Evolutionary conservation across 176 grass and related monocot species (phyloP).

Genomic region (Paspalum notatum): DNA sequence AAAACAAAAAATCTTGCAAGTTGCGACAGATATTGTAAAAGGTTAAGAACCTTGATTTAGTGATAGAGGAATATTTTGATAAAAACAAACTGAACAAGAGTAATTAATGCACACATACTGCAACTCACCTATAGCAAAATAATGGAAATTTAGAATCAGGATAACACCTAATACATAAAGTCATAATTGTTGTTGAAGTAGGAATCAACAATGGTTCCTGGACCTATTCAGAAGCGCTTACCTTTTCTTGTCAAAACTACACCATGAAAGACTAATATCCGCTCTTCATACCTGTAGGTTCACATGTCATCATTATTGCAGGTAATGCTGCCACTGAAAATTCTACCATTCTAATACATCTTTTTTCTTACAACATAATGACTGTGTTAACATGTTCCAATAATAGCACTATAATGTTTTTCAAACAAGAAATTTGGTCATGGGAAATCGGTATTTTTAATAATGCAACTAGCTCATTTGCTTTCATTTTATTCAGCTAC

Average conservation of each 20-base stretch:
- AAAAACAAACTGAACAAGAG: no score
- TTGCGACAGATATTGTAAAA: background rate
- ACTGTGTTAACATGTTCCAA: background rate
- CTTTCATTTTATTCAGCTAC: background rate
- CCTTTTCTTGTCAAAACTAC: constrained; percentile 2
- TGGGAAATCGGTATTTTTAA: background rate
- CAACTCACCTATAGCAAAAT: background rate
- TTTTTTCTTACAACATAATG: background rate
- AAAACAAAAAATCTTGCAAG: background rate
- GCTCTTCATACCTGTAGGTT: constrained; percentile 50
- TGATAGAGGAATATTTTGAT: background rate
- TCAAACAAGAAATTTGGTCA: background rate
- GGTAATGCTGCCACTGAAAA: constrained; percentile 27
- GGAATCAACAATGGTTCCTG: background rate
- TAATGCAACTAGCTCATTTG: background rate
- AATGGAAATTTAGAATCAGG: background rate
- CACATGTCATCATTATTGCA: constrained; percentile 38
- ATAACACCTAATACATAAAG: background rate
- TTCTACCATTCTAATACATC: background rate
- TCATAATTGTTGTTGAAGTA: background rate
- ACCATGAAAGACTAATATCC: background rate
- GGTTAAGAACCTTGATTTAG: background rate
- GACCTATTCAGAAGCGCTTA: background rate
- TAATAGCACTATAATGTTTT: background rate
- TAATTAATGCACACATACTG: no score